Conservation (phyloP, 305 asterid species). For the Striga hermonthica region DNA sequence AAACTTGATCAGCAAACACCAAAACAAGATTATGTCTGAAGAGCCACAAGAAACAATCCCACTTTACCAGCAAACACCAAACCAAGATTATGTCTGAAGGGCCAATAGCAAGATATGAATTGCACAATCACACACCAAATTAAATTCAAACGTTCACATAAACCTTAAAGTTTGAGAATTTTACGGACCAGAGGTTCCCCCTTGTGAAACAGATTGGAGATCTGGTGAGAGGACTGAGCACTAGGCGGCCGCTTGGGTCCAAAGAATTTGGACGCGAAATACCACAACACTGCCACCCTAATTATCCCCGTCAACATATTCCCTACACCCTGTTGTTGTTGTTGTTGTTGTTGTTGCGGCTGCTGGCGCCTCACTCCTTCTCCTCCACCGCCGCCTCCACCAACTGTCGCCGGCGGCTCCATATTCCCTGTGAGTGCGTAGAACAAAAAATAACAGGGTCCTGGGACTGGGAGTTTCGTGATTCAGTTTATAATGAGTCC, state of each 20-base stretch:
- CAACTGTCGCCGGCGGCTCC: constrained; percentile 70
- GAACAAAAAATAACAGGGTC: constrained; percentile 6
- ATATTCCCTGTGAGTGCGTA: constrained; percentile 32
- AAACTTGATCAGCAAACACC: no score
- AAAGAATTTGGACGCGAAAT: constrained; percentile 77
- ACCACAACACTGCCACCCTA: constrained; percentile 88
- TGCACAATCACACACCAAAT: constrained; percentile 1
- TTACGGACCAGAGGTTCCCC: constrained; percentile 69
- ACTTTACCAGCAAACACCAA: background rate
- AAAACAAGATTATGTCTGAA: no score
- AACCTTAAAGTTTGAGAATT: background rate
- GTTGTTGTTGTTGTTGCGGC: constrained; percentile 50
- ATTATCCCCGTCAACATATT: constrained; percentile 88
- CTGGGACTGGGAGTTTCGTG: background rate
- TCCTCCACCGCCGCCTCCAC: constrained; percentile 38
- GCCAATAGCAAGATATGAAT: constrained; percentile 6
- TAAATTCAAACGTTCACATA: constrained; percentile 2
- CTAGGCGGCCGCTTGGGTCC: constrained; percentile 64
- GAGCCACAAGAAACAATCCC: no score
- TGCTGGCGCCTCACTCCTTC: constrained; percentile 28
- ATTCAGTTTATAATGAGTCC: constrained; percentile 21
- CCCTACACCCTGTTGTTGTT: constrained; percentile 54
- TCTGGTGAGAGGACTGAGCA: constrained; percentile 59
- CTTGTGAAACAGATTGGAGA: constrained; percentile 86
- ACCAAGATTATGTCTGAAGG: no score